Evolutionary conservation across 1,284 basidiomycete genomes (phyloP), one percentile per base, ranked within the genome.

Genomic region (Trametes versicolor): DNA sequence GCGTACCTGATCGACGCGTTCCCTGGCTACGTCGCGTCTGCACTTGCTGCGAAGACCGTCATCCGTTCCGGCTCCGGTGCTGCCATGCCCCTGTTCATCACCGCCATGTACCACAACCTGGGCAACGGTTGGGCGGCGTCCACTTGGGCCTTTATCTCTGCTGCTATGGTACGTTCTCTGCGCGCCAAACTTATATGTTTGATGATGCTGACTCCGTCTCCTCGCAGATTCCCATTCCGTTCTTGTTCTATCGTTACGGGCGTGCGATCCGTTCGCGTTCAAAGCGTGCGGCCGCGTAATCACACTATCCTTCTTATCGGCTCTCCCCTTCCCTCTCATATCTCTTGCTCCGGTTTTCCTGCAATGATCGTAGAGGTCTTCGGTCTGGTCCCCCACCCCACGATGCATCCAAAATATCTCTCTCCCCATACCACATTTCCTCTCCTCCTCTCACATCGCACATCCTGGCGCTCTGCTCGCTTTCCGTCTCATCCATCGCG

Each of bases 21-120:
- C 74, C 77, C 87, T 72, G 73, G 72, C 80, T 92, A 87, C 76
- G 85, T 86, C 67, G 90, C 91, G 0, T 90, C 87, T 23, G 92
- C 91, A 1, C 85, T 93, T 48, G 87, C 91, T 0, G 90, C 88
- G 8, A 92, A 91, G 75, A 92, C 89, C 0, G 81, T 93, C 68
- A 76, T 88, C 49, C 87, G 91, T 55, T 90, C 87, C 0, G 84
- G 84, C 0, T 81, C 87, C 5, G 91, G 87, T 8, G 87, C 90
- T 0, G 85, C 86, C 0, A 91, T 93, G 81, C 91, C 91, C 7
- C 77, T 93, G 10, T 92, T 92, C 77, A 88, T 77, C 70, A 75
- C 75, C 23, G 74, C 75, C 43, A 83, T 86, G 80, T 85, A 83
- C 77, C 73, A 80, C 45, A 77, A 76, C 39, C 77, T 86, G 43